Conservation (phyloP, 2,329 filamentous ascomycete genomes). For the Cytospora leucostoma region DNA sequence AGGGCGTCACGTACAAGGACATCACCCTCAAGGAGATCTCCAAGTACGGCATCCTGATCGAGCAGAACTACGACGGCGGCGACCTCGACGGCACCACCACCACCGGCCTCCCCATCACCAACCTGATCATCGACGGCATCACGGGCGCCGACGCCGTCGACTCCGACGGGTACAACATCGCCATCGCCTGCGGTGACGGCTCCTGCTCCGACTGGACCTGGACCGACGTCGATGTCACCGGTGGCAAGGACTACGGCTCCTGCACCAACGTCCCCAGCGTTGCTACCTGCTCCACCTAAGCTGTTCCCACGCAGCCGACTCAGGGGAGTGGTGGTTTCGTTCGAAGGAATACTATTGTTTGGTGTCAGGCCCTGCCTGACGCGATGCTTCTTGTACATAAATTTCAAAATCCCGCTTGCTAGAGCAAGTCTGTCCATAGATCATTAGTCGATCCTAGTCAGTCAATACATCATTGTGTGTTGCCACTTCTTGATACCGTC, state of each 20-base stretch:
- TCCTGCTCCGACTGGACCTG: slow-evolving; percentile 26
- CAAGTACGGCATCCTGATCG: slow-evolving; percentile 26
- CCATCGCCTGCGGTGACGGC: slow-evolving; percentile 24
- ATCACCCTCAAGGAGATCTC: slow-evolving; percentile 19
- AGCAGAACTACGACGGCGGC: slow-evolving; percentile 27
- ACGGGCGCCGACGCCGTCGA: slow-evolving; percentile 16
- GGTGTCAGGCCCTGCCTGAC: too few relatives aligned
- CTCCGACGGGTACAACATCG: slow-evolving; percentile 12
- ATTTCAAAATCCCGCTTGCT: too few relatives aligned
- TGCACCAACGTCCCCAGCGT: slow-evolving; percentile 23
- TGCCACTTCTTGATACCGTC: too few relatives aligned
- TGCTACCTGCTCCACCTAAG: slow-evolving; percentile 1
- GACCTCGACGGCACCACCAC: slow-evolving; percentile 22
- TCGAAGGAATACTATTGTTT: too few relatives aligned
- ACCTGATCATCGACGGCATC: slow-evolving; percentile 20
- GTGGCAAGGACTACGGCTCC: slow-evolving; percentile 11
- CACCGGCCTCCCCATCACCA: slow-evolving; percentile 23
- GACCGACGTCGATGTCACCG: slow-evolving; percentile 16
- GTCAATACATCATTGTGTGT: too few relatives aligned
- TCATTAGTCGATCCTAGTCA: too few relatives aligned
- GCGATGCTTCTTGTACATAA: too few relatives aligned
- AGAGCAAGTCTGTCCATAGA: too few relatives aligned
- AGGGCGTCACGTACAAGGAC: slow-evolving; percentile 12
- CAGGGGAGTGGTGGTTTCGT: not conserved
- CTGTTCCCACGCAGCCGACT: not conserved